Evolutionary conservation across 129 eudicot genomes (phyloP).

Genomic region (Flaveria robusta): DNA sequence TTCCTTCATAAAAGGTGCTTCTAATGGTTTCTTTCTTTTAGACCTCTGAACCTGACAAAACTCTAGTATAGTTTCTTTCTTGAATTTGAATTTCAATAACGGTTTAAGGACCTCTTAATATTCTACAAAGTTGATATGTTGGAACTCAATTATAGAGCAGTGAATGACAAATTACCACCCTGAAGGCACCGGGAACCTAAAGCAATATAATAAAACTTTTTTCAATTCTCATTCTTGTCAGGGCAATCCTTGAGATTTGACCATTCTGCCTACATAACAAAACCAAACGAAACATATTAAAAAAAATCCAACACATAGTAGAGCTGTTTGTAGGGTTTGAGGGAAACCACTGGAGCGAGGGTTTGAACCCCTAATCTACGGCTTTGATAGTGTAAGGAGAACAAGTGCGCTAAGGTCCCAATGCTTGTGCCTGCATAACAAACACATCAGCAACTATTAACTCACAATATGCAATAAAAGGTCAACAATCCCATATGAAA

Average conservation of each 20-base stretch:
- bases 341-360: too few species aligned
- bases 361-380: too few species aligned
- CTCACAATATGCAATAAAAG: background rate
- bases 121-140: background rate
- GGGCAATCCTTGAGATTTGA: constrained; percentile 90
- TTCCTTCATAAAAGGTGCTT: background rate
- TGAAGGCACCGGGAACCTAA: constrained; percentile 66
- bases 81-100: background rate
- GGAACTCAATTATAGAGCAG: background rate
- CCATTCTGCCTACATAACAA: constrained; percentile 58
- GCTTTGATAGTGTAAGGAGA: too few species aligned
- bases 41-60: background rate
- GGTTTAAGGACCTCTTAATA: background rate
- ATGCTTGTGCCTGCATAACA: constrained; percentile 42
- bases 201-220: constrained; percentile 78
- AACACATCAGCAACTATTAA: constrained; percentile 39
- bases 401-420: too few species aligned
- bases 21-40: background rate
- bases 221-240: constrained; percentile 60
- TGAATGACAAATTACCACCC: constrained; percentile 56
- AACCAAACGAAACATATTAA: too few species aligned
- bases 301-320: too few species aligned
- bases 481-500: constrained; percentile 10
- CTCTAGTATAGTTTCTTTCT: too few species aligned
- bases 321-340: too few species aligned